Conservation (phyloP, 352 stramenopile species). For the Pythium rishiriense region DNA sequence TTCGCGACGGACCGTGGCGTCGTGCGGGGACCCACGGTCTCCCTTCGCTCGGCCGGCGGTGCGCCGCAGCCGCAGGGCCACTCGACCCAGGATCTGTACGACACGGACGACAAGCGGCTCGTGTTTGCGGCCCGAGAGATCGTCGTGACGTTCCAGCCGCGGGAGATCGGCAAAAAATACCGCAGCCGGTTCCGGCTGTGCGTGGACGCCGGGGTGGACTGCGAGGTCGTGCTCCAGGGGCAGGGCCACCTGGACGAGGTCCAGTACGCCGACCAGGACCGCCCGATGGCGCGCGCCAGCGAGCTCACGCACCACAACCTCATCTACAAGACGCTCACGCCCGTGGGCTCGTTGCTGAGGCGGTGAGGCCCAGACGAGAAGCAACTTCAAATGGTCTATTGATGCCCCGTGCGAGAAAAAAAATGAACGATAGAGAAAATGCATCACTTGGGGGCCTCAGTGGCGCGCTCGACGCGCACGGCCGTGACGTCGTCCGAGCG, state of each 20-base stretch:
- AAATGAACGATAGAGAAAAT: background rate
- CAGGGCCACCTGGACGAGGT: conserved; percentile 61
- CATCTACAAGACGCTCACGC: conserved; percentile 42
- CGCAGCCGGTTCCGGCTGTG: conserved; percentile 67
- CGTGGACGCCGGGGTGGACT: conserved; percentile 60
- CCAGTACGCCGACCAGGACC: conserved; percentile 48
- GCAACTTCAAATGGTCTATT: background rate
- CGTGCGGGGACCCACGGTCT: conserved; percentile 55
- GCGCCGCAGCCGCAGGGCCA: conserved; percentile 37
- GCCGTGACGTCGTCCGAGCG: conserved; percentile 31
- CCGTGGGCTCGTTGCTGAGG: background rate
- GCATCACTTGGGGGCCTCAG: conserved; percentile 9
- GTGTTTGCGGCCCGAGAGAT: conserved; percentile 51
- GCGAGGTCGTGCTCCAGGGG: conserved; percentile 74
- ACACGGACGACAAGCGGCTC: conserved; percentile 27
- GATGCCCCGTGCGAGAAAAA: no score
- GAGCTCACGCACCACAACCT: conserved; percentile 51
- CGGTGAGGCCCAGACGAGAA: background rate
- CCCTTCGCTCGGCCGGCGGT: conserved; percentile 51
- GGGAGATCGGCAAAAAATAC: conserved; percentile 40
- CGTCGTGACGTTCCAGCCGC: conserved; percentile 50
- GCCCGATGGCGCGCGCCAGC: conserved; percentile 37
- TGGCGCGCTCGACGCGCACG: conserved; percentile 7
- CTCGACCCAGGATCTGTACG: conserved; percentile 35
- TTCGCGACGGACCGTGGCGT: conserved; percentile 46